Conservation (phyloP, 345 rosid species). For the Sisymbrium irio region DNA sequence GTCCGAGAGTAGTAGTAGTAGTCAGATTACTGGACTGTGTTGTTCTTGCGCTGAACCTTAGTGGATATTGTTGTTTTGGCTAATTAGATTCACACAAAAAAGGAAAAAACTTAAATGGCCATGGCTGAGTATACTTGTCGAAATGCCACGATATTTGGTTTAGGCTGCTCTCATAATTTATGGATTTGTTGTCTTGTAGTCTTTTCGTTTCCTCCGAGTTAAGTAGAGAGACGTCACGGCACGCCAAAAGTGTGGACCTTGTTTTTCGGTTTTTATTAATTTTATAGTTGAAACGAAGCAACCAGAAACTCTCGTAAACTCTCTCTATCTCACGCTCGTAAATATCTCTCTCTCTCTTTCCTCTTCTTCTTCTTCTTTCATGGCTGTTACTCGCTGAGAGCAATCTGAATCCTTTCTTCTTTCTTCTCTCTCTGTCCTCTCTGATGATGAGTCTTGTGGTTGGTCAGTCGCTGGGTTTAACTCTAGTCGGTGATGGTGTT, state of each 20-base stretch:
- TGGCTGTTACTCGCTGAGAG: constrained; percentile 17
- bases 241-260: constrained; percentile 36
- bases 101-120: neutral
- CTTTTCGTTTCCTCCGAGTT: neutral
- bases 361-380: neutral
- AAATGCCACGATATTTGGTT: neutral
- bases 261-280: neutral
- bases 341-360: constrained; percentile 10
- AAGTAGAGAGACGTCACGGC: constrained; percentile 31
- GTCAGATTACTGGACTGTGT: neutral
- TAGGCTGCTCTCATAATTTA: neutral
- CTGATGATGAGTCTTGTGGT: constrained; percentile 30
- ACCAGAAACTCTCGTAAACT: constrained; percentile 13
- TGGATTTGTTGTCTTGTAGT: neutral
- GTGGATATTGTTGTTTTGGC: constrained; percentile 25
- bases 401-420: neutral
- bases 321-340: neutral
- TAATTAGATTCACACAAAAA: neutral
- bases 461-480: constrained; percentile 30
- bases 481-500: neutral
- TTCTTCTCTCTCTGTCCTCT: neutral
- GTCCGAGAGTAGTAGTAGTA: neutral
- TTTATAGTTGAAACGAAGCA: neutral
- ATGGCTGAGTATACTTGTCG: neutral
- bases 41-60: constrained; percentile 2